Evolutionary conservation across 2,329 filamentous ascomycete genomes (phyloP), one percentile per base, ranked within the genome.

Genomic region (Fusarium coffeatum): DNA sequence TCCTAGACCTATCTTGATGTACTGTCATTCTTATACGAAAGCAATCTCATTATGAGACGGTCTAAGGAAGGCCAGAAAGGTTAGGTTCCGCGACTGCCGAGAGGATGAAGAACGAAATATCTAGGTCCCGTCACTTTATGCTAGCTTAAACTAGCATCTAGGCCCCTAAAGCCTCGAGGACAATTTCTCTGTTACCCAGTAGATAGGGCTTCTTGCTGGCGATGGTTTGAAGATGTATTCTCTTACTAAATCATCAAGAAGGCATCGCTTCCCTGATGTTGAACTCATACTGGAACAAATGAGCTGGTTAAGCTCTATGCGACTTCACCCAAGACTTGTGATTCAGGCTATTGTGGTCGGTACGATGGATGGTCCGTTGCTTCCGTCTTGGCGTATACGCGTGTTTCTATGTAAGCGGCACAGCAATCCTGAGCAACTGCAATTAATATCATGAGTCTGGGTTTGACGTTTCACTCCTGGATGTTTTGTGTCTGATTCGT

Each of bases 281-380:
- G 3, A 34, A 34, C 32, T 34, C 8, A 6, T n/a, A 37, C 16
- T n/a, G 5, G 34, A n/a, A 6, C 18, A n/a, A 37, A 37, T 11
- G 10, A 37, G 34, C 7, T 27, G 7, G 16, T 20, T 3, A 22
- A 8, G 22, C 32, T 30, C 53, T 49, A 22, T 51, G 41, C 30
- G 72, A 69, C 69, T 41, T 20, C 13, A 51, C 25, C n/a, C 34
- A 42, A 53, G 8, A 42, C 18, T 28, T 20, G 23, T 3, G 49
- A 22, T 23, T 53, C 32, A 34, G 30, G 16, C 41, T 16, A 16
- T 53, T 41, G 12, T n/a, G 18, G 34, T 27, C 7, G 23, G 34
- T 28, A 42, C 10, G 23, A 18, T 18, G 23, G 16, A 28, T 18
- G 37, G n/a, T 53, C 34, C 34, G 23, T 28, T 41, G 25, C n/a